Percentiles rank a stretch among this genome's conserved stretches.
Conservation (phyloP, 768 basidiomycete genomes). For the Basidioascus undulatus region DNA sequence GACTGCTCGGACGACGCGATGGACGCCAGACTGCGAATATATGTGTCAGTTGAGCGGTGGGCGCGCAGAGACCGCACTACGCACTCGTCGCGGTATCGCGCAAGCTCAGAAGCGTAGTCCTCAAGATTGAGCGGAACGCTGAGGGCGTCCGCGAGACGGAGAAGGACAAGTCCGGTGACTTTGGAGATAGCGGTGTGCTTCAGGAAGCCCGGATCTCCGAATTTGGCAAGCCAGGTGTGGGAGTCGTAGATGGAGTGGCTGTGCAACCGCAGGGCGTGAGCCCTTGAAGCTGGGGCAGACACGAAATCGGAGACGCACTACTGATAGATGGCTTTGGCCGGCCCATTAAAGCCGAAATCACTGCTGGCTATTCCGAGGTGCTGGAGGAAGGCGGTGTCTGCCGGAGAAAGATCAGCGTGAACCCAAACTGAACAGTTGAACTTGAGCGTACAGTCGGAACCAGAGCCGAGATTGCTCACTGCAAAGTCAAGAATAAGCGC, state of each 20-base stretch:
- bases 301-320: constrained; percentile 8
- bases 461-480: constrained; percentile 24
- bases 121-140: constrained; percentile 15
- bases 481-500: constrained; percentile 29
- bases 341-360: constrained; percentile 17
- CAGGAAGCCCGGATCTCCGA: constrained; percentile 50
- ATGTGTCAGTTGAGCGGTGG: no score
- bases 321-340: constrained; percentile 14
- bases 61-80: no score
- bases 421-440: constrained; percentile 10
- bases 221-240: constrained; percentile 44
- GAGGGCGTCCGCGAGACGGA: constrained; percentile 8
- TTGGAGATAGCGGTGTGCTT: constrained; percentile 24
- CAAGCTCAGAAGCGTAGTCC: no score
- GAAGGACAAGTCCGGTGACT: constrained; percentile 8
- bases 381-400: constrained; percentile 67
- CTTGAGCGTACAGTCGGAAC: constrained; percentile 20
- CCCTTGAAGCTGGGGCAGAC: background rate
- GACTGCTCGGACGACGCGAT: no score
- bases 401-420: background rate
- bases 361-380: constrained; percentile 32
- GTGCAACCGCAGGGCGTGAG: constrained; percentile 26
- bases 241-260: constrained; percentile 45
- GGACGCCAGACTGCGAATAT: no score
- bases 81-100: no score